These are phyloP conservation scores for Chamaecyparis obtusa DNA, from an alignment of 75 land plant species.

Conservation along the genomic window DNA sequence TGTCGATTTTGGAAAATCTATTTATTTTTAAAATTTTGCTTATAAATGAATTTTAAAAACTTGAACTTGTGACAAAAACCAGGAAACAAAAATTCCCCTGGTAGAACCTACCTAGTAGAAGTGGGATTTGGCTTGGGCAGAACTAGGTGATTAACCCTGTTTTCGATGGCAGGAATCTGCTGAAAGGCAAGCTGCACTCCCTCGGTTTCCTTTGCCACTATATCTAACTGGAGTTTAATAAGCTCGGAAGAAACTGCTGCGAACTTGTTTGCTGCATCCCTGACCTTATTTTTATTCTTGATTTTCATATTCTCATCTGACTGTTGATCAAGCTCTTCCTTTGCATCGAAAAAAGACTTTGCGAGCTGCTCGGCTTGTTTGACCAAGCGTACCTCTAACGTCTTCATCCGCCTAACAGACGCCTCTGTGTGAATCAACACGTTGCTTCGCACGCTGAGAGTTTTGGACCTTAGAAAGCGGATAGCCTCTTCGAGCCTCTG, in stretches of 20 bases:
- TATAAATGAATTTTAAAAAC: not conserved
- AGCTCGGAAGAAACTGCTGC: conserved; percentile 34
- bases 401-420: conserved; percentile 13
- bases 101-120: not conserved
- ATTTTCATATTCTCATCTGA: conserved; percentile 1
- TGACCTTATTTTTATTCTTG: conserved; percentile 17
- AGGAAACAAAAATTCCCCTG: not conserved
- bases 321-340: conserved; percentile 20
- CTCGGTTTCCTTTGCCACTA: conserved; percentile 36
- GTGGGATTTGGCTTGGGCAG: not conserved
- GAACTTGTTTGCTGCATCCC: conserved; percentile 31
- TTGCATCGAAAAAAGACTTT: conserved; percentile 9
- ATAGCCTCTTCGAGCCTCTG: not conserved
- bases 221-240: conserved; percentile 44
- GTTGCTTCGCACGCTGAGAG: conserved; percentile 15
- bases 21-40: no score
- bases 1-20: no score
- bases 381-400: conserved; percentile 20
- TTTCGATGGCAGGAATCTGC: conserved; percentile 47
- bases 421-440: conserved; percentile 7
- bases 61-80: not conserved
- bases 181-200: conserved; percentile 41
- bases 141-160: conserved; percentile 12
- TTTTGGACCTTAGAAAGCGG: conserved; percentile 25
- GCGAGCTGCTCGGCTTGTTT: conserved; percentile 18